Evolutionary conservation across 768 basidiomycete genomes (phyloP).

Genomic region (Tremella mesenterica): DNA sequence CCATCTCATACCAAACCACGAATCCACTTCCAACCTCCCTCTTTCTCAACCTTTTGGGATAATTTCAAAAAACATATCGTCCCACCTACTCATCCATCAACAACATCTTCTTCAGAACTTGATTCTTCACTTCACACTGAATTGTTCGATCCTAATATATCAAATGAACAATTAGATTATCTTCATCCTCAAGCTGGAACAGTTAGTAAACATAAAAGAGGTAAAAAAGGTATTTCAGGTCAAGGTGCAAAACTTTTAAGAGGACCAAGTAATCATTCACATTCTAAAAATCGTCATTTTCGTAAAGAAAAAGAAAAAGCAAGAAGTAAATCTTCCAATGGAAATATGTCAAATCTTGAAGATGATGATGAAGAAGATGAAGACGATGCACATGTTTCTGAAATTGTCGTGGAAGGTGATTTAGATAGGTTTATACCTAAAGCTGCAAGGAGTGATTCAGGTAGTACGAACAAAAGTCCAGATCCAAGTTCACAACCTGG

Average conservation of each 20-base stretch:
- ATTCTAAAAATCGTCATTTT: too few species aligned
- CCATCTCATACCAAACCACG: background rate
- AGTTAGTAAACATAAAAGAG: slow-evolving; percentile 17
- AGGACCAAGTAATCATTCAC: slow-evolving; percentile 5
- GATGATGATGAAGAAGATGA: slow-evolving; percentile 30
- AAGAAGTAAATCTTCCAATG: slow-evolving; percentile 8
- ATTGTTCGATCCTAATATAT: slow-evolving; percentile 9
- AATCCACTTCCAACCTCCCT: slow-evolving; percentile 26
- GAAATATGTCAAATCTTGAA: slow-evolving; percentile 25
- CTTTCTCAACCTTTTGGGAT: slow-evolving; percentile 15
- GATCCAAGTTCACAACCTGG: slow-evolving; percentile 3
- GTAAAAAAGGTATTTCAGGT: too few species aligned
- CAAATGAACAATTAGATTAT: slow-evolving; percentile 16
- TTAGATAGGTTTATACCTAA: slow-evolving; percentile 36
- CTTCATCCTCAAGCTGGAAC: slow-evolving; percentile 23
- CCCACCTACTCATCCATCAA: slow-evolving; percentile 41
- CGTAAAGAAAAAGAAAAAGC: slow-evolving; percentile 12
- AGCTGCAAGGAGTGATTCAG: slow-evolving; percentile 32
- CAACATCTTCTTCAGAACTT: slow-evolving; percentile 37
- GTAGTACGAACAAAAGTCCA: slow-evolving; percentile 21
- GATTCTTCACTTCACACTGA: slow-evolving; percentile 21
- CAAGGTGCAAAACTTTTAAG: slow-evolving; percentile 1
- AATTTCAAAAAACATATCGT: slow-evolving; percentile 24
- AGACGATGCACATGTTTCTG: slow-evolving; percentile 29
- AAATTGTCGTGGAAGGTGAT: slow-evolving; percentile 39